A percentile compares a stretch with the other conserved stretches of the same genome.
phyloP scores from a whole-genome alignment of 1,284 basidiomycete genomes.

The Ganoderma lingzhi region DNA sequence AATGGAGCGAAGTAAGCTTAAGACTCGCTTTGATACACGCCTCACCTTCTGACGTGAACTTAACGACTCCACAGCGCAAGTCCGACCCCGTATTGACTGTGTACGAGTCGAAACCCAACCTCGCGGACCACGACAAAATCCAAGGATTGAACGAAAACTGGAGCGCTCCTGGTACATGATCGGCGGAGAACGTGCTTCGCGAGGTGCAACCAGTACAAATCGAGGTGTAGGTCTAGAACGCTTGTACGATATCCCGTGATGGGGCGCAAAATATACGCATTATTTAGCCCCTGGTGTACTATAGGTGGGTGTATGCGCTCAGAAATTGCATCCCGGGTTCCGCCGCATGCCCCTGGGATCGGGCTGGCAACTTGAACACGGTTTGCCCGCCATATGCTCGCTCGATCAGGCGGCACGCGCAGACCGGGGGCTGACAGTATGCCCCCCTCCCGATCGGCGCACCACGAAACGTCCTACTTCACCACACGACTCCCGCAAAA shows the following conservation, averaged over 20 bases:
- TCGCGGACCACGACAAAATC: slow-evolving; percentile 84
- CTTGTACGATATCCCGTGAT: background rate
- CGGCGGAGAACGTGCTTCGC: background rate
- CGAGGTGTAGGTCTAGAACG: background rate
- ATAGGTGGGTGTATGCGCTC: background rate
- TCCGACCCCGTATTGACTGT: slow-evolving; percentile 75
- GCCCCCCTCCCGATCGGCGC: no score
- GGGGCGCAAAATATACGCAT: background rate
- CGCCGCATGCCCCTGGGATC: no score
- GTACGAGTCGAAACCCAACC: slow-evolving; percentile 82
- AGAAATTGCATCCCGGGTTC: no score
- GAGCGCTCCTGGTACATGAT: slow-evolving; percentile 45
- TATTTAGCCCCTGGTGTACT: background rate
- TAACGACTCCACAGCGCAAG: slow-evolving; percentile 58
- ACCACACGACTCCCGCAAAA: no score
- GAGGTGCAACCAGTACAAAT: background rate
- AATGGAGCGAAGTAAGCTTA: slow-evolving; percentile 71
- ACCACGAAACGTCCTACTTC: no score
- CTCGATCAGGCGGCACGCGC: no score
- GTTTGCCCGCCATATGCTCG: no score
- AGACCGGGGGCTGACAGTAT: background rate
- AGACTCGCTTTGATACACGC: slow-evolving; percentile 7
- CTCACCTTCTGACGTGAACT: background rate
- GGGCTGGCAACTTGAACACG: no score
- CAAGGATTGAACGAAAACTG: slow-evolving; percentile 71